Evolutionary conservation across 2,329 filamentous ascomycete genomes (phyloP).

Genomic region (Drechslera avenae): DNA sequence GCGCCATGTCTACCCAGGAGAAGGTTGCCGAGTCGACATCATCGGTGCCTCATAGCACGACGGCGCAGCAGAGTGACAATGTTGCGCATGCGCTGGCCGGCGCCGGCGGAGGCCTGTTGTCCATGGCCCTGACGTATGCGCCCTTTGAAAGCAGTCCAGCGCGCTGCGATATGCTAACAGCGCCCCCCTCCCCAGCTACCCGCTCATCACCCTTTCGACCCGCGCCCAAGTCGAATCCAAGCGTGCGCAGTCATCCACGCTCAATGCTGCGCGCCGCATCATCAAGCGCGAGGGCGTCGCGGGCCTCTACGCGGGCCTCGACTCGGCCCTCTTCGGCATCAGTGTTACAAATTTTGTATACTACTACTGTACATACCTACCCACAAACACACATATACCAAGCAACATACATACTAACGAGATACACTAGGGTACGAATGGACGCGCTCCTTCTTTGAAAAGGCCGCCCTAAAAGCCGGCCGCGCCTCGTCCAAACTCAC

Average conservation of each 20-base stretch:
- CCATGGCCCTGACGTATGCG: slow-evolving; percentile 88
- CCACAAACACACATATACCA: not conserved
- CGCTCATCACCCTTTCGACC: slow-evolving; percentile 95
- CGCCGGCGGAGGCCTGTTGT: slow-evolving; percentile 89
- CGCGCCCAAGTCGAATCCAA: slow-evolving; percentile 97
- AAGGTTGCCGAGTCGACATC: slow-evolving; percentile 46
- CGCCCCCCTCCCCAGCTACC: slow-evolving; percentile 72
- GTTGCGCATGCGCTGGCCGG: slow-evolving; percentile 93
- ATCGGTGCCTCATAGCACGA: slow-evolving; percentile 60
- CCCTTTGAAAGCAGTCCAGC: not conserved
- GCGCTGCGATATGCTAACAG: slow-evolving; percentile 11
- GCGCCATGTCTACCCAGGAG: slow-evolving; percentile 40
- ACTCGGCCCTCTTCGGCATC: slow-evolving; percentile 95
- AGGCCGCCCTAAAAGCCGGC: slow-evolving; percentile 72
- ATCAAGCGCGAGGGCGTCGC: slow-evolving; percentile 87
- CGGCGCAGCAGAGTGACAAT: slow-evolving; percentile 88
- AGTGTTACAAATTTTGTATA: slow-evolving; percentile 99
- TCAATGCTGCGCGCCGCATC: slow-evolving; percentile 82
- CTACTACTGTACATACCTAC: slow-evolving; percentile 77
- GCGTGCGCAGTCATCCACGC: slow-evolving; percentile 82
- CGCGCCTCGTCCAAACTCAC: slow-evolving; percentile 81
- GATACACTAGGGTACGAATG: slow-evolving; percentile 80
- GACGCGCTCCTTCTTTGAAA: slow-evolving; percentile 85
- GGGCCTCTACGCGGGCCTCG: slow-evolving; percentile 90
- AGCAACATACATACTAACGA: slow-evolving; percentile 3